phyloP scores from a whole-genome alignment of 352 stramenopile species.

The Globisporangium nodosum region DNA sequence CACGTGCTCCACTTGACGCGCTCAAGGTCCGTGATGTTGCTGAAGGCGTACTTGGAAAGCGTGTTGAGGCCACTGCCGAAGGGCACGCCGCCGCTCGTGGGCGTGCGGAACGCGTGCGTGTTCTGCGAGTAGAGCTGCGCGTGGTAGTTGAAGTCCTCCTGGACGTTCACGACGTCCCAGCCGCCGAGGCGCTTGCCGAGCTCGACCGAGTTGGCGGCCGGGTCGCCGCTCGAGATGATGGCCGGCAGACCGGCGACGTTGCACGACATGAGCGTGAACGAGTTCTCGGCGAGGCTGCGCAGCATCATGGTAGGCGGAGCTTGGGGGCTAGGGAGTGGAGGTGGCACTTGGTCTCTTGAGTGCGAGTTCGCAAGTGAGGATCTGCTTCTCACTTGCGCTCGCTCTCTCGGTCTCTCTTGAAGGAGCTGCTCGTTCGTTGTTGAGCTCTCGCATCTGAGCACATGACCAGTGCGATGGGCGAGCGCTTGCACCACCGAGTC shows the following conservation, averaged over 20 bases:
- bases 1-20: constrained; percentile 41
- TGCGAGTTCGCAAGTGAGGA: background rate
- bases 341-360: background rate
- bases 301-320: constrained; percentile 13
- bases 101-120: constrained; percentile 31
- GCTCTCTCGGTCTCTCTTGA: background rate
- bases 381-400: too few species aligned
- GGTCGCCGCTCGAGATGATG: constrained; percentile 41
- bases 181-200: constrained; percentile 36
- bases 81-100: constrained; percentile 37
- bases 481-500: background rate
- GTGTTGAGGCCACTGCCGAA: constrained; percentile 45
- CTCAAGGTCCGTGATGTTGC: constrained; percentile 24
- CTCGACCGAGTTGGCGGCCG: constrained; percentile 34
- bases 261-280: constrained; percentile 36
- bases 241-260: constrained; percentile 41
- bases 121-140: constrained; percentile 35
- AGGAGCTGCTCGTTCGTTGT: background rate
- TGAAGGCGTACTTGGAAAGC: constrained; percentile 38
- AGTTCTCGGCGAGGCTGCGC: constrained; percentile 24
- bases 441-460: background rate
- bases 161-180: constrained; percentile 29
- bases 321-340: background rate
- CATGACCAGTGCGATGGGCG: background rate
- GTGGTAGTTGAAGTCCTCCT: constrained; percentile 44